phyloP scores from a whole-genome alignment of 225 moss, liverwort and hornwort species.

The Asterella californica region DNA sequence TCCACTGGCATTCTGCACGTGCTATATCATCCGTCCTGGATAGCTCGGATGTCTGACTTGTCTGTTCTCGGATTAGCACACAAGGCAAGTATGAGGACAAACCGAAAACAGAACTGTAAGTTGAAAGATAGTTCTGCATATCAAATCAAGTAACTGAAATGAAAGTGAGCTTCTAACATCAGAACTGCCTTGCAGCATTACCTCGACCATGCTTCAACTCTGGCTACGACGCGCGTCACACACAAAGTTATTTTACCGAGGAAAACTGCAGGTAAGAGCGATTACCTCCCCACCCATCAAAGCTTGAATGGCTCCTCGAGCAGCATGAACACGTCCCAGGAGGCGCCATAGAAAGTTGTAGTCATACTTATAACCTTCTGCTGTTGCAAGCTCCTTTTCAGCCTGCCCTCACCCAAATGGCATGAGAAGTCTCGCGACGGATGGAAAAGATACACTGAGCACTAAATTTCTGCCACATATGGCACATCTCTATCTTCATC shows the following conservation, averaged over 20 bases:
- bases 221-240: background rate
- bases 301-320: constrained; percentile 78
- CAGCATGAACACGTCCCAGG: constrained; percentile 86
- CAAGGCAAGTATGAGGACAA: background rate
- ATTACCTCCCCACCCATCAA: constrained; percentile 81
- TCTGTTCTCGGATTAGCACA: constrained; percentile 15
- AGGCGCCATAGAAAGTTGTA: constrained; percentile 98
- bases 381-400: constrained; percentile 74
- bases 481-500: too few species aligned
- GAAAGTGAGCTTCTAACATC: background rate
- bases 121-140: background rate
- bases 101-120: background rate
- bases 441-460: background rate
- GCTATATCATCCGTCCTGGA: constrained; percentile 32
- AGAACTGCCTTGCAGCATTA: background rate
- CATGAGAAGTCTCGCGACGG: background rate
- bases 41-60: constrained; percentile 14
- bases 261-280: background rate
- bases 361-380: constrained; percentile 86
- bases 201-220: background rate
- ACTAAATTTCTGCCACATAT: too few species aligned
- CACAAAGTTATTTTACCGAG: background rate
- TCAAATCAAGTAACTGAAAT: background rate
- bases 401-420: constrained; percentile 42
- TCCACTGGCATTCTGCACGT: constrained; percentile 33